phyloP scores from a whole-genome alignment of 164 flowering plant species.

The Pachysandra terminalis region DNA sequence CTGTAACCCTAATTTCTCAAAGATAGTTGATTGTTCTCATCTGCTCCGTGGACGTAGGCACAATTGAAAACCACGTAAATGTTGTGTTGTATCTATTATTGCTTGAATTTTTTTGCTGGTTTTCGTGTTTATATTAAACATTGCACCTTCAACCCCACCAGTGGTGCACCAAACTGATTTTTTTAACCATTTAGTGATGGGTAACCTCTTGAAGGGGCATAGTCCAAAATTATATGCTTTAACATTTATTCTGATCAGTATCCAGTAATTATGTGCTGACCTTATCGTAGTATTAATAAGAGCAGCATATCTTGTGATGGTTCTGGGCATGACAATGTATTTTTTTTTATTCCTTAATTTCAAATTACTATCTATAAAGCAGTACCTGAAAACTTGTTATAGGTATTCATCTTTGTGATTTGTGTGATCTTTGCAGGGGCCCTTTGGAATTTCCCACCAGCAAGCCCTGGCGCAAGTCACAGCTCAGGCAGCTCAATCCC shows the following conservation, averaged over 20 bases:
- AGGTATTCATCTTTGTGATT: not conserved
- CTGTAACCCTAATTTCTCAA: too few relatives aligned
- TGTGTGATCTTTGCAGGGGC: constrained; percentile 24
- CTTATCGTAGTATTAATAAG: too few relatives aligned
- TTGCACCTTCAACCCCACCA: too few relatives aligned
- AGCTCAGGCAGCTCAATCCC: constrained; percentile 40
- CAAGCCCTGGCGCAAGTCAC: constrained; percentile 54
- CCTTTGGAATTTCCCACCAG: constrained; percentile 54
- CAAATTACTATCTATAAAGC: not conserved
- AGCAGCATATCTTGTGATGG: not conserved
- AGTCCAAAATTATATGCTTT: not conserved
- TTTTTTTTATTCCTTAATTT: not conserved
- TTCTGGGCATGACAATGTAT: not conserved
- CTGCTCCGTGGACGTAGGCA: too few relatives aligned
- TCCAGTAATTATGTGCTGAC: too few relatives aligned
- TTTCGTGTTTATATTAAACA: too few relatives aligned
- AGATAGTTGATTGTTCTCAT: too few relatives aligned
- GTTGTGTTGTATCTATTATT: too few relatives aligned
- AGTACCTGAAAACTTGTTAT: not conserved
- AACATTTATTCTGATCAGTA: not conserved
- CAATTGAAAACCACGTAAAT: too few relatives aligned
- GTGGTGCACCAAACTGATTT: not conserved
- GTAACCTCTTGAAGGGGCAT: not conserved
- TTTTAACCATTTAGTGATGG: not conserved
- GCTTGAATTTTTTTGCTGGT: too few relatives aligned